Conservation (phyloP, 495 filamentous ascomycete genomes). For the Echria macrotheca region DNA sequence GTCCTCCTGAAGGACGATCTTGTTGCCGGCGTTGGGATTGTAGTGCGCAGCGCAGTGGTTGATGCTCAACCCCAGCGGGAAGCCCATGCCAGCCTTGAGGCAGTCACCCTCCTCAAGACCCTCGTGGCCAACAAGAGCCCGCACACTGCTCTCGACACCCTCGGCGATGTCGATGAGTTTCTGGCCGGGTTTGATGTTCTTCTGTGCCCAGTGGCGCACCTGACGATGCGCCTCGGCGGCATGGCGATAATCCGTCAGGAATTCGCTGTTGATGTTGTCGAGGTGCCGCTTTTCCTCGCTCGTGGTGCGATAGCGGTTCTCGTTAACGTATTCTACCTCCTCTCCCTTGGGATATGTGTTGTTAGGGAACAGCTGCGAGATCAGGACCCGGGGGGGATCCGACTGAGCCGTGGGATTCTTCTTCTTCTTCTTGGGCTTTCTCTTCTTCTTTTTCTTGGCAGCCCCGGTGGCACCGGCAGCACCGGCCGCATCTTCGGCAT, state of each 20-base stretch:
- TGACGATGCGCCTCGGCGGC: conserved; percentile 86
- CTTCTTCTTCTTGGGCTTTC: conserved; percentile 81
- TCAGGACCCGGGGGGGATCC: conserved; percentile 66
- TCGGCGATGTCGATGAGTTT: conserved; percentile 76
- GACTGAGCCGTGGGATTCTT: conserved; percentile 69
- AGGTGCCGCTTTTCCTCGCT: conserved; percentile 83
- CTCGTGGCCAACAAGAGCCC: conserved; percentile 67
- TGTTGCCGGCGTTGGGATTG: conserved; percentile 87
- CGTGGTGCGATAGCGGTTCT: conserved; percentile 77
- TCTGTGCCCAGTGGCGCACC: conserved; percentile 76
- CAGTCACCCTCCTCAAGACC: conserved; percentile 77
- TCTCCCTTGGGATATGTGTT: conserved; percentile 72
- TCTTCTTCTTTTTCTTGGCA: conserved; percentile 67
- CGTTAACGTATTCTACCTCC: conserved; percentile 69
- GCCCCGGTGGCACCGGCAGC: conserved; percentile 35
- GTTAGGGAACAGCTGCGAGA: conserved; percentile 72
- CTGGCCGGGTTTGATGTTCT: conserved; percentile 75
- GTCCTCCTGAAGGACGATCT: conserved; percentile 69
- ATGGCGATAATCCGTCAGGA: conserved; percentile 79
- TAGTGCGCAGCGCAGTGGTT: conserved; percentile 89
- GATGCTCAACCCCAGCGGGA: conserved; percentile 79
- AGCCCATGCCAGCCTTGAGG: conserved; percentile 76
- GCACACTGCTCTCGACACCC: conserved; percentile 79
- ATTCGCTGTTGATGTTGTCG: conserved; percentile 77
- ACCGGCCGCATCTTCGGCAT: conserved; percentile 36